These are phyloP conservation scores for Leucocoprinus leucothites DNA, from an alignment of 768 basidiomycete genomes.

Conservation along the genomic window DNA sequence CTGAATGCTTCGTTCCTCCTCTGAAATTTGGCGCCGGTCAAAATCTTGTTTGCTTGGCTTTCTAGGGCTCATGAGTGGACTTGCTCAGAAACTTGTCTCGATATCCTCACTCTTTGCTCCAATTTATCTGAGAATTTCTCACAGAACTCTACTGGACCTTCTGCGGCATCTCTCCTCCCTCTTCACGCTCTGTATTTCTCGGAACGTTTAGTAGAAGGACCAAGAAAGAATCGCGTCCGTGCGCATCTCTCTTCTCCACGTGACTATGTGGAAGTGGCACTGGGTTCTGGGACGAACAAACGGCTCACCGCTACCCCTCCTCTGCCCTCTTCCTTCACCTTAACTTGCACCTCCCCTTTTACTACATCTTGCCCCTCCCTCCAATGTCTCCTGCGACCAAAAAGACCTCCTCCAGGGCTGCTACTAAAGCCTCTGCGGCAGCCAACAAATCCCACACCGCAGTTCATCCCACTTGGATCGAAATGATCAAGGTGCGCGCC, in stretches of 20 bases:
- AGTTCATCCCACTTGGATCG: conserved; percentile 66
- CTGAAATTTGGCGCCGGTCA: background rate
- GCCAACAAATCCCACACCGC: conserved; percentile 34
- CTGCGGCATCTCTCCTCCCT: conserved; percentile 1
- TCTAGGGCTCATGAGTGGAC: conserved; percentile 6
- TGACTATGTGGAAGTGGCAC: conserved; percentile 20
- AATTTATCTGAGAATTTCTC: conserved; percentile 1
- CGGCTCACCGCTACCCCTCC: conserved; percentile 18
- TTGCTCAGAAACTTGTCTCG: background rate
- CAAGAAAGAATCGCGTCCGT: conserved; percentile 22
- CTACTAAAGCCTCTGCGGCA: conserved; percentile 30
- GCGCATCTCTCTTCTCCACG: conserved; percentile 24
- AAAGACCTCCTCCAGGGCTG: conserved; percentile 36
- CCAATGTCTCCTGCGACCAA: conserved; percentile 29
- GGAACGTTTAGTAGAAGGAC: conserved; percentile 7
- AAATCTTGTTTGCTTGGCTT: background rate
- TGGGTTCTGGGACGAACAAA: conserved; percentile 23
- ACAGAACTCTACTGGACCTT: conserved; percentile 8
- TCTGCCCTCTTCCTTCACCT: conserved; percentile 16
- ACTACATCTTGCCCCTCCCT: conserved; percentile 4
- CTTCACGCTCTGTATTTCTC: background rate
- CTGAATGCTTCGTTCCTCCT: background rate
- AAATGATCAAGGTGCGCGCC: conserved; percentile 71
- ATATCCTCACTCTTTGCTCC: conserved; percentile 2
- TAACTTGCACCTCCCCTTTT: conserved; percentile 12